Conservation (phyloP, 2,329 filamentous ascomycete genomes). For the Cercospora citrullina region DNA sequence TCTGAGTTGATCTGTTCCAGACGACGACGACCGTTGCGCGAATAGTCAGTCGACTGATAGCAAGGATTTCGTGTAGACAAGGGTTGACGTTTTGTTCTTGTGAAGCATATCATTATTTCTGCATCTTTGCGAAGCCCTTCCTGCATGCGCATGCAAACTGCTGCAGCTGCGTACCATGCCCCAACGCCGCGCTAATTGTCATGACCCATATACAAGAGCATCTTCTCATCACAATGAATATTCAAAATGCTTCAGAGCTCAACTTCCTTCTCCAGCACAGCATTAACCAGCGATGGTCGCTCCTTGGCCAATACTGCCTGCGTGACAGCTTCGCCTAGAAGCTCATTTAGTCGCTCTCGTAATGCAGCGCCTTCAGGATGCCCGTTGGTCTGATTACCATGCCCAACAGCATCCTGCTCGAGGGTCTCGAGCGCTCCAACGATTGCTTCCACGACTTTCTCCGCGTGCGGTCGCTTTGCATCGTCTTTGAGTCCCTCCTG, state of each 20-base stretch:
- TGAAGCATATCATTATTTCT: neutral
- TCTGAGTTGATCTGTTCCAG: neutral
- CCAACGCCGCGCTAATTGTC: conserved; percentile 17
- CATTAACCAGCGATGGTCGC: conserved; percentile 40
- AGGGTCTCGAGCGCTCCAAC: conserved; percentile 58
- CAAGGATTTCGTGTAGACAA: neutral
- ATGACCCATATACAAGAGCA: neutral
- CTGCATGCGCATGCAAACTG: neutral
- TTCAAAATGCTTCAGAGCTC: conserved; percentile 3
- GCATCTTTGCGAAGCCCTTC: neutral
- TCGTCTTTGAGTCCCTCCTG: conserved; percentile 57
- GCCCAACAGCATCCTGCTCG: conserved; percentile 45
- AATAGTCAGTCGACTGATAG: too few species aligned
- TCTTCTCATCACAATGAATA: neutral
- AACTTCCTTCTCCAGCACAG: conserved; percentile 42
- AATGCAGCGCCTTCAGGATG: conserved; percentile 44
- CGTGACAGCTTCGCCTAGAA: conserved; percentile 47
- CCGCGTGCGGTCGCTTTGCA: conserved; percentile 58
- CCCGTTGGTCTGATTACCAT: conserved; percentile 40
- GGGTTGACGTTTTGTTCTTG: neutral
- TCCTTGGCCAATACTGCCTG: conserved; percentile 43
- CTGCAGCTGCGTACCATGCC: conserved; percentile 5
- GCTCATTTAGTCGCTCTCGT: conserved; percentile 45
- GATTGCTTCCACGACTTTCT: conserved; percentile 60
- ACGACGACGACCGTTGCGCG: neutral